phyloP scores from a whole-genome alignment of 345 rosid genomes.

The Limnanthes douglasii region DNA sequence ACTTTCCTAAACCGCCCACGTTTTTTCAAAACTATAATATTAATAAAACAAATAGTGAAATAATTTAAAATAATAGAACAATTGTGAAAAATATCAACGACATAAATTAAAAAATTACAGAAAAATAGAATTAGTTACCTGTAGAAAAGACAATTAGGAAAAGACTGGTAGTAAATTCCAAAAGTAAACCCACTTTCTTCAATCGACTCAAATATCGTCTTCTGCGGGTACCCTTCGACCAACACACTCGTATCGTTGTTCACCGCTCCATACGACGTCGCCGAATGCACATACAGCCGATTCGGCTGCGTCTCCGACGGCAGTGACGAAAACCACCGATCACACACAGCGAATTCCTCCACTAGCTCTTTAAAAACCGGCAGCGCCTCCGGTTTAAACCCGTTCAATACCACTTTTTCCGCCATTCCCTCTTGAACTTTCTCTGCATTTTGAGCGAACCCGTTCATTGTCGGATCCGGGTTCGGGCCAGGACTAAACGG shows the following conservation, averaged over 20 bases:
- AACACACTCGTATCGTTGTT: constrained; percentile 36
- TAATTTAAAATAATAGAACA: too few relatives aligned
- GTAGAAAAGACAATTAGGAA: constrained; percentile 45
- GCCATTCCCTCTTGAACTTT: constrained; percentile 28
- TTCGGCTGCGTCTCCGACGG: constrained; percentile 64
- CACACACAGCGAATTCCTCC: constrained; percentile 55
- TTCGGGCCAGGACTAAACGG: constrained; percentile 19
- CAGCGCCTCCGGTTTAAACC: constrained; percentile 46
- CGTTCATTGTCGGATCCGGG: constrained; percentile 30
- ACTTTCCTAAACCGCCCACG: too few relatives aligned
- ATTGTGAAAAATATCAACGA: too few relatives aligned
- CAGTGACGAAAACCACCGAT: constrained; percentile 63
- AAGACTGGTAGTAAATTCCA: constrained; percentile 46
- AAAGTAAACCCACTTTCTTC: constrained; percentile 40
- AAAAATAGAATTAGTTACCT: constrained; percentile 14
- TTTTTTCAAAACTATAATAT: too few relatives aligned
- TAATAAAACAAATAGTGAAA: not conserved
- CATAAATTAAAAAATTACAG: not conserved
- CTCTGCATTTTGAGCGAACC: constrained; percentile 56
- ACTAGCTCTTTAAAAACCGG: constrained; percentile 50
- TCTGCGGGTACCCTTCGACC: constrained; percentile 48
- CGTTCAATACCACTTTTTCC: constrained; percentile 55
- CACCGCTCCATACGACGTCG: constrained; percentile 55
- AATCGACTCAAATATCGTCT: constrained; percentile 53
- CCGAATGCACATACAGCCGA: constrained; percentile 46